Conservation (phyloP, 2,329 filamentous ascomycete genomes). For the Colletotrichum gigasporum region DNA sequence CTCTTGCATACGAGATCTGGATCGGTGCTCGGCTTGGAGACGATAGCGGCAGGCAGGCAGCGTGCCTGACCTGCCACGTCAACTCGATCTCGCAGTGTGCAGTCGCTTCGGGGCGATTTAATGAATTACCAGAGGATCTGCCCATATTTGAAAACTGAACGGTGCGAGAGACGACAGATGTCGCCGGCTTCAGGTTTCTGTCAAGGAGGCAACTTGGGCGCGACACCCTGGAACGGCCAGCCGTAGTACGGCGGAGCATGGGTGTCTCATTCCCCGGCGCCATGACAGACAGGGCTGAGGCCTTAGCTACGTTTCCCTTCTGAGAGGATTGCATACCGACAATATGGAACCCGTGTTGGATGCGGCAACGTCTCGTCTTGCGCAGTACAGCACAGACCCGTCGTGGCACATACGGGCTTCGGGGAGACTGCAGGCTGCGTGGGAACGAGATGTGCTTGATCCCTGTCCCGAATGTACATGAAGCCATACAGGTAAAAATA, state of each 20-base stretch:
- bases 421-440: constrained; percentile 1
- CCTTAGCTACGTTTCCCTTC: background rate
- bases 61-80: background rate
- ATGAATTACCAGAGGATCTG: too few relatives aligned
- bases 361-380: background rate
- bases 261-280: background rate
- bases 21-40: background rate
- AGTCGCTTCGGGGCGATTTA: too few relatives aligned
- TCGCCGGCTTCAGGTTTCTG: too few relatives aligned
- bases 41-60: background rate
- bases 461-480: too few relatives aligned
- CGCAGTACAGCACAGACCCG: background rate
- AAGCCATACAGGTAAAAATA: too few relatives aligned
- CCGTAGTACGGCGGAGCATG: background rate
- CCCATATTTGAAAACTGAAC: too few relatives aligned
- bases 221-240: too few relatives aligned
- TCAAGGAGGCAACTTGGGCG: too few relatives aligned
- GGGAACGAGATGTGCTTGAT: background rate
- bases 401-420: background rate
- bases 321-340: constrained; percentile 4
- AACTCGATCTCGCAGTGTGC: background rate
- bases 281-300: constrained; percentile 3
- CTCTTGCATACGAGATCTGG: background rate
- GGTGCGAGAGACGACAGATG: background rate
- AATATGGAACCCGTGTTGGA: background rate